Evolutionary conservation across 305 asterid species (phyloP).

Genomic region (Fraxinus sp.): DNA sequence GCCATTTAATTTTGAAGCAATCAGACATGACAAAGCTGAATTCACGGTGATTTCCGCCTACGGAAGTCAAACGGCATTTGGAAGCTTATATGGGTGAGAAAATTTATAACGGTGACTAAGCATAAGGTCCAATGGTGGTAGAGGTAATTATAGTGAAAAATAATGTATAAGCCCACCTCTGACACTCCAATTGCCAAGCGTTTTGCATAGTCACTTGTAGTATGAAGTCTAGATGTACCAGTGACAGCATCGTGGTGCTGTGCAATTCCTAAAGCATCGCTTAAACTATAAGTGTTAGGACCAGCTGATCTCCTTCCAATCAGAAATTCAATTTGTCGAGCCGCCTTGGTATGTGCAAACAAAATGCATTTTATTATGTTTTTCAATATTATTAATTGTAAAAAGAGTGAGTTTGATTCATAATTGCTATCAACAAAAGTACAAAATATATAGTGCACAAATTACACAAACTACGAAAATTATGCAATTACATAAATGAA

Average conservation of each 20-base stretch:
- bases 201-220: slow-evolving; percentile 78
- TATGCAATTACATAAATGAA: not conserved
- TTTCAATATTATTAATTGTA: not conserved
- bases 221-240: slow-evolving; percentile 85
- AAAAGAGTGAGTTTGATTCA: not conserved
- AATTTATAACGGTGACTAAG: not conserved
- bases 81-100: not conserved
- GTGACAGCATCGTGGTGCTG: slow-evolving; percentile 87
- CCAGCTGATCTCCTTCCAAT: slow-evolving; percentile 47
- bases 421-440: not conserved
- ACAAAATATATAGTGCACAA: not conserved
- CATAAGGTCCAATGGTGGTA: not conserved
- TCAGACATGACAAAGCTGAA: slow-evolving; percentile 69
- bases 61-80: slow-evolving; percentile 7
- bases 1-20: slow-evolving; percentile 36
- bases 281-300: slow-evolving; percentile 53
- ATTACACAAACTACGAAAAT: not conserved
- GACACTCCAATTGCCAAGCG: slow-evolving; percentile 73
- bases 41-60: slow-evolving; percentile 57
- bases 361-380: not conserved
- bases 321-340: slow-evolving; percentile 78
- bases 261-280: slow-evolving; percentile 70
- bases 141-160: not conserved
- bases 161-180: slow-evolving; percentile 40
- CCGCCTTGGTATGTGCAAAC: slow-evolving; percentile 44